Evolutionary conservation across 129 eudicot genomes (phyloP), one percentile per base, ranked within the genome.

Genomic region (Flaveria brownii): DNA sequence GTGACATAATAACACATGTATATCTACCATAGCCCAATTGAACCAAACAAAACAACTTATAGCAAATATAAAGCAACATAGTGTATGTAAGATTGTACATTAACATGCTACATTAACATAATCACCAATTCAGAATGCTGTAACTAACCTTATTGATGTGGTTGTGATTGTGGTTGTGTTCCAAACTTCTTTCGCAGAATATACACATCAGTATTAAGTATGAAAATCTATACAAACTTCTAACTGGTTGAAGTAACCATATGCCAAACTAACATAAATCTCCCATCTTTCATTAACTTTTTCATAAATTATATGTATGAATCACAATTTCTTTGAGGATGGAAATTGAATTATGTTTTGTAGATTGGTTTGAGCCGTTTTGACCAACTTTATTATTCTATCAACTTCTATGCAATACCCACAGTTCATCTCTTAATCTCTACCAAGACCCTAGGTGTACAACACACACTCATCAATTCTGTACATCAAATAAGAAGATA

Each of bases 181-280:
- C 60, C 70, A 86, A 74, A 43, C 82, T 87, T 94, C 88, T 89
- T 94, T 73, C 97, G 76, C 65, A 94, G 73, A 26, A 91, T 65
- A 69, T 82, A 94, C 36, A 94, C 90, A 57, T 94, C 97, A 46
- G 89, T 65, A 33, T n/a, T 6, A 33, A 33, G 6, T 33, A 33
- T 33, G 6, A 33, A 33, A 33, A 33, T 33, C 0, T 0, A 33
- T 3, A 0, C 39, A 33, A 33, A 33, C 39, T 33, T 4, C 39
- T 82, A 93, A 96, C 92, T 93, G 98, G 49, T 93, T 89, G 74
- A 93, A 90, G 51, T 93, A 91, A 26, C 96, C 98, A 57, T 93
- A 92, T 71, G 92, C 87, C 20, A 77, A 39, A 82, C 94, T 79
- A 56, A 92, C 79, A 73, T 88, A 88, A 28, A 93, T 60, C 80